Percentiles rank a stretch among this genome's conserved stretches.
Conservation (phyloP, 768 basidiomycete genomes). For the Phaeotremella fagi region DNA sequence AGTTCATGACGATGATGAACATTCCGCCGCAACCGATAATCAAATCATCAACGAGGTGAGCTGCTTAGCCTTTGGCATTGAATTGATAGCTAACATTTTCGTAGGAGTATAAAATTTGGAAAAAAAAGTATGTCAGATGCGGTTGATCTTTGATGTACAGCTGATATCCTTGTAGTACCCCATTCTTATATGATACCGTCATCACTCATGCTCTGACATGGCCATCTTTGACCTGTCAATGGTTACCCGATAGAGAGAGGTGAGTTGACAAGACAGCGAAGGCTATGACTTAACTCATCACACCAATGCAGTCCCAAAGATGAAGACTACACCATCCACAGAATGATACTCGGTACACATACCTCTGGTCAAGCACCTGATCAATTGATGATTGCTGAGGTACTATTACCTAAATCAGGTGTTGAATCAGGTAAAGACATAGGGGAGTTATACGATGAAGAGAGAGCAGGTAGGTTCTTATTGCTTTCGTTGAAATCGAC, state of each 20-base stretch:
- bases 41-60: constrained; percentile 51
- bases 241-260: constrained; percentile 97
- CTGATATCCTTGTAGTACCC: constrained; percentile 60
- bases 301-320: constrained; percentile 67
- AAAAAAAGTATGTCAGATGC: constrained; percentile 49
- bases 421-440: constrained; percentile 56
- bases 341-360: constrained; percentile 92
- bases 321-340: constrained; percentile 92
- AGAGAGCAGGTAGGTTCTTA: constrained; percentile 59
- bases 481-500: background rate
- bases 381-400: constrained; percentile 90
- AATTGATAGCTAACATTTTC: background rate
- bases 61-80: background rate
- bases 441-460: constrained; percentile 84
- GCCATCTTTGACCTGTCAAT: constrained; percentile 96
- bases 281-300: background rate
- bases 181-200: constrained; percentile 94
- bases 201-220: constrained; percentile 97
- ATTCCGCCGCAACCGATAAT: constrained; percentile 45
- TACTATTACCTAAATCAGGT: constrained; percentile 80
- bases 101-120: constrained; percentile 52
- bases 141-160: background rate
- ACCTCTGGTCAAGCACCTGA: constrained; percentile 92
- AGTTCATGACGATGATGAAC: constrained; percentile 57
- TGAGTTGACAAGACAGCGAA: constrained; percentile 50